Evolutionary conservation across 371 early-diverging fungal species (phyloP), one percentile per base, ranked within the genome.

Genomic region (Chytridiales sp.): DNA sequence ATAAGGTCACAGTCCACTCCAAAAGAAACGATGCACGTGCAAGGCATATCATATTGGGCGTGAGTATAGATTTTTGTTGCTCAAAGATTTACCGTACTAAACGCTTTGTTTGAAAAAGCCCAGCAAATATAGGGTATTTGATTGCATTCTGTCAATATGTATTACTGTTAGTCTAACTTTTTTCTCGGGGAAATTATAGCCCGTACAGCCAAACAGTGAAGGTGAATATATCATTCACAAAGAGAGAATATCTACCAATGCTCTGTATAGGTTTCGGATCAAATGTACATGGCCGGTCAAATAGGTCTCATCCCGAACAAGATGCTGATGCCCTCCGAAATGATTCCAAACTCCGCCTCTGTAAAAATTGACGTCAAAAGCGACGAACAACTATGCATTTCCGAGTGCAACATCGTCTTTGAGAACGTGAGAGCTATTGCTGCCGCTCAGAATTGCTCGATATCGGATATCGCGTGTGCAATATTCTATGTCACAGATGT

Each of bases 21-120:
- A 29, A 36, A 17, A 6, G 15, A 4, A 59, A 79, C 80, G 0
- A 70, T 91, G 74, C 91, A 91, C 67, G 88, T 91, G 4, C 90
- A 91, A 63, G 78, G 86, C 15, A 77, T 89, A 21, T 89, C 89
- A 3, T 91, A 91, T 68, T 91, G 91, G 91, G 91, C 91, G 74
- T 76, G 51, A 54, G 70, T 68, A n/a, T 17, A 21, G 57, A 34
- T 22, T 29, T 27, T 39, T 15, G 8, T 59, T 49, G 15, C 19
- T 24, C 27, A 19, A 35, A 3, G 22, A 55, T 43, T 36, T 29
- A 22, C 46, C 1, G n/a, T 9, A 19, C 29, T 46, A 26, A 8
- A 24, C 44, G 9, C 30, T 4, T 24, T 31, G 17, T 15, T 43
- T n/a, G 1, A 47, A 29, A 1, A 21, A 76, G 76, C 4, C 87